Base-by-base conservation (phyloP, 306 rosid genomes). In the Gastrolobium bilobum region DNA sequence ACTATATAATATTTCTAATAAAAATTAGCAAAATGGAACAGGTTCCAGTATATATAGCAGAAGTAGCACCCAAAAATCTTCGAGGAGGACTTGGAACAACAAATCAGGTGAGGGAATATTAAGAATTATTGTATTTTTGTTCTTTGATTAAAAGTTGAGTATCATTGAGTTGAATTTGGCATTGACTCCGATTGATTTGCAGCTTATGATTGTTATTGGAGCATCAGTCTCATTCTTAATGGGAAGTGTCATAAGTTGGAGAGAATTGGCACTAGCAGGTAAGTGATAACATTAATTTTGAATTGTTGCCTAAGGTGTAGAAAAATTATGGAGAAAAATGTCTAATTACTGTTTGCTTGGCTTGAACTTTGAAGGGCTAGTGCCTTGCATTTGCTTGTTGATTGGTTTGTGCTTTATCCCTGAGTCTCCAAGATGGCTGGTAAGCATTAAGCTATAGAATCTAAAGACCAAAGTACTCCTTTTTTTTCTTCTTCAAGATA, bases 361-460 rank as follows among this genome's bases (percentile, higher is more conserved):
- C 13, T 82, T 75, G 33, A 72, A 82, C 10, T 85, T 71, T 85
- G 89, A 76, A 93, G 98, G 93, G 43, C 50, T 88, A 64, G 70
- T 86, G 47, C 98, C 98, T 30, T 91, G 90, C 86, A 65, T 90
- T 64, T 75, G 78, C 68, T 84, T 89, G 86, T 79, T 88, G 85
- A 13, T 92, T 57, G 98, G 97, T 77, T 83, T 87, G 75, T 80
- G 73, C 73, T 95, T 92, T 78, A 81, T 92, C 56, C 97, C 94
- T 15, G 93, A 95, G 85, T 95, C 98, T 31, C 99, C 99, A 3
- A 91, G 97, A 92, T 94, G 97, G 99, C 89, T 91, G 88, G 98
- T 92, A 86, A 71, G 68, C 34, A 75, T 56, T 78, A 20, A 11
- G 42, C 77, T 31, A 20, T 20, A 40, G 15, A 75, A 56, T 34